Evolutionary conservation across 2,329 filamentous ascomycete species (phyloP).

Genomic region (Pestalotiopsis sp.): DNA sequence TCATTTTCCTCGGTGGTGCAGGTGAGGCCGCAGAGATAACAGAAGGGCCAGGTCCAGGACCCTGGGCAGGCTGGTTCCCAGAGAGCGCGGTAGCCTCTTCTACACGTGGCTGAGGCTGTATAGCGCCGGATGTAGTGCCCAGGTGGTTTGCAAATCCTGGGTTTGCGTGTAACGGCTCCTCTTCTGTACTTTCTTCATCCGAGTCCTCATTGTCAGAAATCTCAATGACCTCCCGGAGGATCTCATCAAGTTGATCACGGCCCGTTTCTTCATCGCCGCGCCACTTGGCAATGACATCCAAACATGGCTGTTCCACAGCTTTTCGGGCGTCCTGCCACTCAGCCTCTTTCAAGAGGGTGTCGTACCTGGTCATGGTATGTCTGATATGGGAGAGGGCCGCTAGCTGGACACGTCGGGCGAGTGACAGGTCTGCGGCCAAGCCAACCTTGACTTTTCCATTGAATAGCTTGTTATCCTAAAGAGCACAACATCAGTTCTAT

Average conservation of each 20-base stretch:
- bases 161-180: constrained; percentile 17
- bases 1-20: constrained; percentile 22
- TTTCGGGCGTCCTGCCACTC: constrained; percentile 61
- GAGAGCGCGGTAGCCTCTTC: constrained; percentile 4
- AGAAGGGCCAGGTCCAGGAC: constrained; percentile 17
- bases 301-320: constrained; percentile 60
- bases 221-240: constrained; percentile 66
- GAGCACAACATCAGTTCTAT: background rate
- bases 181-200: constrained; percentile 31
- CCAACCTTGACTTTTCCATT: constrained; percentile 60
- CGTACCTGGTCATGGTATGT: constrained; percentile 68
- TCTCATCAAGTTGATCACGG: constrained; percentile 67
- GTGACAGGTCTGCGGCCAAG: constrained; percentile 53
- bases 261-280: constrained; percentile 71
- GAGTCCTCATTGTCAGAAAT: constrained; percentile 60
- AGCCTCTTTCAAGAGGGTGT: constrained; percentile 59
- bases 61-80: constrained; percentile 8
- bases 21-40: constrained; percentile 18
- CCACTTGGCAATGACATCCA: constrained; percentile 71
- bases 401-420: constrained; percentile 65
- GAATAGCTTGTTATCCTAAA: constrained; percentile 46
- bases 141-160: constrained; percentile 11
- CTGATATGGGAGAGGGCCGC: constrained; percentile 68
- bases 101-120: background rate
- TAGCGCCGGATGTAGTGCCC: constrained; percentile 6